Evolutionary conservation across 2,329 filamentous ascomycete species (phyloP).

Genomic region (Colletotrichum sp.): DNA sequence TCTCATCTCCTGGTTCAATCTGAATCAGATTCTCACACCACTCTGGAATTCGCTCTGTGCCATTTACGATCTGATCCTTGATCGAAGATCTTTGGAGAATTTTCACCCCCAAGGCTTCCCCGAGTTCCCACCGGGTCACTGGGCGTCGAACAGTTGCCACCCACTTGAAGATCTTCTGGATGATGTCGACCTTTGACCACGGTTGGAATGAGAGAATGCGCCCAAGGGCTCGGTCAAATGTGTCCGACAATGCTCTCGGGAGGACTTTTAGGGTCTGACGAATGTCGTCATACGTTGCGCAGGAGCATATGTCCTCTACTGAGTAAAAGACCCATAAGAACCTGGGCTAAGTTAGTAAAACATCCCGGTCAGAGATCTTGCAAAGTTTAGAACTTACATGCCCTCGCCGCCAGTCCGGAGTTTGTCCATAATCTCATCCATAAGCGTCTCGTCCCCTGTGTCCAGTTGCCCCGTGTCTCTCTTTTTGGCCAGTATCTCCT

Average conservation of each 20-base stretch:
- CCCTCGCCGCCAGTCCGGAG: slow-evolving; percentile 25
- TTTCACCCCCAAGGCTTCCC: background rate
- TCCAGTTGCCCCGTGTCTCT: rapidly evolving
- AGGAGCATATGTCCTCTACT: background rate
- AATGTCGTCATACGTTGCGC: rapidly evolving
- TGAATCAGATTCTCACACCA: background rate
- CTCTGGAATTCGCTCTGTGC: rapidly evolving
- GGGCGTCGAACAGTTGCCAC: background rate
- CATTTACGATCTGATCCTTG: rapidly evolving
- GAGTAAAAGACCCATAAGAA: background rate
- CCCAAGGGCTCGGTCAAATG: no score
- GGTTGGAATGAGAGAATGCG: no score
- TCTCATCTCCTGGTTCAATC: background rate
- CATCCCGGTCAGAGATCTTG: rapidly evolving
- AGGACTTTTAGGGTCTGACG: rapidly evolving
- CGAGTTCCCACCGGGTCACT: rapidly evolving
- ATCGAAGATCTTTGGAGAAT: rapidly evolving
- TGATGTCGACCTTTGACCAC: no score
- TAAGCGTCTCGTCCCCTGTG: rapidly evolving
- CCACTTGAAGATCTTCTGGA: rapidly evolving
- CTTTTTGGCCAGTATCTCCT: background rate
- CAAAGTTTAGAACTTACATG: slow-evolving; percentile 29
- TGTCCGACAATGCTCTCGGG: rapidly evolving
- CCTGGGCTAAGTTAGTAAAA: rapidly evolving
- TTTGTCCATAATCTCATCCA: rapidly evolving